Evolutionary conservation across 805 yeast species (phyloP).

Genomic region (Lipomyces spencermartinsiae): DNA sequence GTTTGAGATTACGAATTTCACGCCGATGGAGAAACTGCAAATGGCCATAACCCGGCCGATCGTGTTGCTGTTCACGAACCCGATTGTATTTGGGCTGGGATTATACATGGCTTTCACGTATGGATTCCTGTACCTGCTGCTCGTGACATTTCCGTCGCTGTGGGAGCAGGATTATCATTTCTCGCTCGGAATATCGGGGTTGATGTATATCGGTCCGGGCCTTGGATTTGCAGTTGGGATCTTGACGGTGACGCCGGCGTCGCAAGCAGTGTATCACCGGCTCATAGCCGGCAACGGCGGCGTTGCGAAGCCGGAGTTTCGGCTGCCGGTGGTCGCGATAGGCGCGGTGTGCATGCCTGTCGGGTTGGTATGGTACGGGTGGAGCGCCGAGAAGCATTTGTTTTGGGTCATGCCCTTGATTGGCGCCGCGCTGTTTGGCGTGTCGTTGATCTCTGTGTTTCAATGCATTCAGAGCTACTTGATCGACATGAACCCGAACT

Average conservation of each 20-base stretch:
- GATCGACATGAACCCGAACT: slow-evolving; percentile 71
- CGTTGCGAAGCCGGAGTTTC: slow-evolving; percentile 64
- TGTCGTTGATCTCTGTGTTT: slow-evolving; percentile 67
- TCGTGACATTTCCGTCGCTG: slow-evolving; percentile 77
- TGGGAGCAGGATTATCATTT: slow-evolving; percentile 67
- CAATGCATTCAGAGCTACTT: slow-evolving; percentile 68
- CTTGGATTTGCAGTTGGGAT: slow-evolving; percentile 71
- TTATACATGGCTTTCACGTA: slow-evolving; percentile 50
- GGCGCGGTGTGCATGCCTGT: slow-evolving; percentile 61
- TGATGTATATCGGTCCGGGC: slow-evolving; percentile 79
- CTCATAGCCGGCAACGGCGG: slow-evolving; percentile 56
- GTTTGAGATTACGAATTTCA: slow-evolving; percentile 54
- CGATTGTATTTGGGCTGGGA: slow-evolving; percentile 48
- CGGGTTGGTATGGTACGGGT: slow-evolving; percentile 72
- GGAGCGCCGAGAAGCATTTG: slow-evolving; percentile 63
- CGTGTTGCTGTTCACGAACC: slow-evolving; percentile 47
- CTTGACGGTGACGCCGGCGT: slow-evolving; percentile 55
- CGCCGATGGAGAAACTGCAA: slow-evolving; percentile 50
- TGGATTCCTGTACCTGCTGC: slow-evolving; percentile 60
- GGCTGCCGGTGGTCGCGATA: slow-evolving; percentile 59
- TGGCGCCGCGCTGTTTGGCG: slow-evolving; percentile 66
- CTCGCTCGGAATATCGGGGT: slow-evolving; percentile 64
- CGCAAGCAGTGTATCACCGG: slow-evolving; percentile 52
- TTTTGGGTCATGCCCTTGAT: slow-evolving; percentile 69
- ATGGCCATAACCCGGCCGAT: slow-evolving; percentile 50